These are phyloP conservation scores for Hirschioporus abietinus DNA, from an alignment of 768 basidiomycete genomes.

Conservation along the genomic window DNA sequence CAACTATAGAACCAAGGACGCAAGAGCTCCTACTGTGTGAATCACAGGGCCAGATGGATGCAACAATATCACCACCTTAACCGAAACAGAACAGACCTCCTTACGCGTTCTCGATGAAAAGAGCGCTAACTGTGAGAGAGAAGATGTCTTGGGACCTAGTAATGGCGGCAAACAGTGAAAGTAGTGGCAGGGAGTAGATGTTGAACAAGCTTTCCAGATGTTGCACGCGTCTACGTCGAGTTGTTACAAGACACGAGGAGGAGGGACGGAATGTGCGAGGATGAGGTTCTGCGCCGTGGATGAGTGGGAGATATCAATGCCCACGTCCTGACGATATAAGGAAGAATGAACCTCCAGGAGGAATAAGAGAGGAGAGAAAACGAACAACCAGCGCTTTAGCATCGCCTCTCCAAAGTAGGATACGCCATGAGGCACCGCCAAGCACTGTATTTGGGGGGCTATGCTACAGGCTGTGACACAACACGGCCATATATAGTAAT, in stretches of 20 bases:
- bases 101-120: not conserved
- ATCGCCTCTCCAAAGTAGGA: not conserved
- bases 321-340: not conserved
- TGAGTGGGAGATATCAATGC: not conserved
- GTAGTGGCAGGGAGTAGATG: not conserved
- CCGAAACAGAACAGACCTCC: not conserved
- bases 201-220: not conserved
- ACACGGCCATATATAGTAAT: too few species aligned
- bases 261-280: not conserved
- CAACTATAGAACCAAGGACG: not conserved
- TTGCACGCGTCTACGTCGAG: not conserved
- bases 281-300: not conserved
- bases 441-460: not conserved
- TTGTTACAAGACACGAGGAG: not conserved
- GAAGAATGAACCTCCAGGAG: not conserved
- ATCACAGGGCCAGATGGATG: not conserved
- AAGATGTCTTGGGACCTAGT: not conserved
- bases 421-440: not conserved
- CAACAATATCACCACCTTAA: not conserved
- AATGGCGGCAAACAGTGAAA: not conserved
- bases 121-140: not conserved
- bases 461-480: not conserved
- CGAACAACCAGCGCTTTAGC: too few species aligned
- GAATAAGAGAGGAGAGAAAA: not conserved
- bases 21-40: not conserved